Conservation (phyloP, 1,284 basidiomycete genomes). For the Rhodotorula sp. region DNA sequence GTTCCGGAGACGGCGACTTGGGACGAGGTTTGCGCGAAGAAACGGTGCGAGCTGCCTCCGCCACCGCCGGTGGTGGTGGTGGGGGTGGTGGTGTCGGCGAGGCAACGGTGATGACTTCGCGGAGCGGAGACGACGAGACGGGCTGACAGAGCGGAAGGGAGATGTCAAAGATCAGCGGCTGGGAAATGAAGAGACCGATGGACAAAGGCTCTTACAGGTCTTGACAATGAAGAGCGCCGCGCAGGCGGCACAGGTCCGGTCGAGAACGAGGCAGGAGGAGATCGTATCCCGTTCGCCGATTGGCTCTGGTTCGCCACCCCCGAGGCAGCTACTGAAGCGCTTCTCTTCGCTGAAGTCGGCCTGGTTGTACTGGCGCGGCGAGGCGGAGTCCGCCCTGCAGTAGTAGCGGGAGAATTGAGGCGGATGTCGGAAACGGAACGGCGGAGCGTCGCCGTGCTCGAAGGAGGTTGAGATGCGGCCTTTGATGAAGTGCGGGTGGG, state of each 20-base stretch:
- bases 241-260: neutral
- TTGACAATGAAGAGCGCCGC: neutral
- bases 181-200: no score
- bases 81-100: neutral
- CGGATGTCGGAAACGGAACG: neutral
- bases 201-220: neutral
- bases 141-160: neutral
- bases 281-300: neutral
- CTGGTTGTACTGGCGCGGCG: neutral
- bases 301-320: neutral
- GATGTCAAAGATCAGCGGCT: no score
- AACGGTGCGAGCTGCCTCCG: neutral
- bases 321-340: neutral
- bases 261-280: neutral
- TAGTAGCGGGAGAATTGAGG: neutral
- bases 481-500: neutral
- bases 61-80: neutral
- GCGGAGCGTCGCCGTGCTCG: neutral
- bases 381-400: neutral
- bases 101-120: constrained; percentile 4
- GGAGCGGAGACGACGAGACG: neutral
- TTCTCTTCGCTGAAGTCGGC: neutral
- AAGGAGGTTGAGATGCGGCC: neutral
- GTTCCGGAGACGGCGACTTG: constrained; percentile 6
- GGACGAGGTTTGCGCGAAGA: neutral